Base-by-base conservation (phyloP, 2,329 filamentous ascomycete species). In the Alternaria tenuissima region DNA sequence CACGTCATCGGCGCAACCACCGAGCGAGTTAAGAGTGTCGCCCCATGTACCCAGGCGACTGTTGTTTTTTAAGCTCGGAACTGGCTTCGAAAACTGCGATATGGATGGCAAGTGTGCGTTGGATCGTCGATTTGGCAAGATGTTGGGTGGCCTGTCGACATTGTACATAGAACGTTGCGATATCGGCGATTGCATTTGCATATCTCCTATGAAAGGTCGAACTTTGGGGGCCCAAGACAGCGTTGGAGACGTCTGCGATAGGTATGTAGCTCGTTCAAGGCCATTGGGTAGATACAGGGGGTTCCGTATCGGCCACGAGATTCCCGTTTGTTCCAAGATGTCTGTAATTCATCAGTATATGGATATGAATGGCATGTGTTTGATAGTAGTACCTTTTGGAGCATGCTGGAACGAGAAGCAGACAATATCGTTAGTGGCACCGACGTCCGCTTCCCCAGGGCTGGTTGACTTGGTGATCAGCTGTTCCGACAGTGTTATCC, bases 371-470 rank as follows among this genome's bases (percentile, higher is more conserved):
- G 12, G 1, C 16, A 4, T n/a, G 4, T 6, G 20, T 20, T 28
- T 44, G 12, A 16, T 5, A 16, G 18, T 78, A 83, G 66, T 81
- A 94, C 92, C 85, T 55, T 91, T 79, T 1, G 93, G 92, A 34
- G 91, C 93, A 81, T 95, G 91, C 72, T 95, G 91, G 70, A 96
- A 96, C 1, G 92, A 89, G 77, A 96, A 95, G 14, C 86, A 86
- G 24, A 93, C 86, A 44, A 93, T 78, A 69, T 94, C 92, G 72
- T 89, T 91, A 63, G 91, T 81, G 41, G 88, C 82, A 68, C 92
- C 88, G 65, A 91, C 87, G 8, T 72, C 66, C 1, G 67, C 24
- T 7, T 69, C 66, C 6, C 70, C 69, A 30, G 66, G 63, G 36
- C 61, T 58, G 22, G 38, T 43, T 3, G 60, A 57, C 39, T 67